Evolutionary conservation across 108 stramenopile species (phyloP), one percentile per base, ranked within the genome.

Genomic region (Skeletonema menzelii): DNA sequence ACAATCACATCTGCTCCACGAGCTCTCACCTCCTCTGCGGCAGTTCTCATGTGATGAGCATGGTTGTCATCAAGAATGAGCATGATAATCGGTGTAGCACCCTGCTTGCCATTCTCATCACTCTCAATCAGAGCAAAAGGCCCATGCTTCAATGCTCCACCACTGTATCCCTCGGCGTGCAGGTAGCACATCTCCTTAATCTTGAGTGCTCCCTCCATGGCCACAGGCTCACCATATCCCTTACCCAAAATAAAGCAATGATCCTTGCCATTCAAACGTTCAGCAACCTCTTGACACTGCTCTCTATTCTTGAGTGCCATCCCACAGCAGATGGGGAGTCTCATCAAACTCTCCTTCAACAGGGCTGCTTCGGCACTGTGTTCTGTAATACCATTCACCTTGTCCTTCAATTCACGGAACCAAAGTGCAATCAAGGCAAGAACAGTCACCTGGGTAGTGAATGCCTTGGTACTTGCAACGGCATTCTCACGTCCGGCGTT

Each of bases 401-500:
- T 71, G 66, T 93, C 94, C 44, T 78, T 79, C 34, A 83, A 70
- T 82, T 97, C 90, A 30, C 92, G 74, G 79, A 99, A 99, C 96
- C 95, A 97, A 32, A 97, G 77, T 0, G 99, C 95, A 70, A 99
- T 77, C 80, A 98, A 84, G 27, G 95, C 88, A 59, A 99, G 69
- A 27, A 97, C 98, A 56, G 97, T 97, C 8, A 99, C 98, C 84
- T 99, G 99, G n/a, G 97, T 97, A 0, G 98, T 98, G 76, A 98
- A 99, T 2, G 99, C 98, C 87, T 99, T 99, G 46, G 99, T 99
- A 67, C 94, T 95, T 4, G 99, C 99, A 19, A 99, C 99, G 7
- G 98, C 98, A 69, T 97, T 97, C 78, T 99, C 99, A 27, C 98
- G 89, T n/a, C 99, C 99, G 15, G 98, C 97, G 83, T 99, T 97